Evolutionary conservation across 1,284 basidiomycete species (phyloP).

Genomic region (Cutaneotrichosporon spelunceum): DNA sequence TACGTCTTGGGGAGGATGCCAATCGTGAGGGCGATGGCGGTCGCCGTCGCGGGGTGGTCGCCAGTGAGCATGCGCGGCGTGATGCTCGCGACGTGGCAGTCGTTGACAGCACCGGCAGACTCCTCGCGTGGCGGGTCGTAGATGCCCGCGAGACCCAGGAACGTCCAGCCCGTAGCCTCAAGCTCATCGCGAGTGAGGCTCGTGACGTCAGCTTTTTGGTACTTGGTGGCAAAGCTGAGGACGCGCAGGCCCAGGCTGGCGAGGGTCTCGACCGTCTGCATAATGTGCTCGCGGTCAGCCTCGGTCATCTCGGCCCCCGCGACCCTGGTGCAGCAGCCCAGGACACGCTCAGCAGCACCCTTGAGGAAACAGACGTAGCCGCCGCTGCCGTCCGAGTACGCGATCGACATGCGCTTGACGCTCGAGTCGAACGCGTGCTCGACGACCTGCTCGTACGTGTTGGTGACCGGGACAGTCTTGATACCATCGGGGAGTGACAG

Average conservation of each 20-base stretch:
- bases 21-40: conserved; percentile 55
- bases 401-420: conserved; percentile 63
- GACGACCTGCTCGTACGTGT: conserved; percentile 48
- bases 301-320: conserved; percentile 35
- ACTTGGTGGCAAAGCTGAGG: conserved; percentile 52
- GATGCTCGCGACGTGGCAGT: conserved; percentile 64
- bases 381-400: conserved; percentile 40
- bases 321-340: conserved; percentile 56
- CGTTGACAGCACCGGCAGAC: conserved; percentile 61
- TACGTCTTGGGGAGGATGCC: conserved; percentile 57
- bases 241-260: conserved; percentile 61
- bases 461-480: conserved; percentile 17
- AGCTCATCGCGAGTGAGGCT: conserved; percentile 55
- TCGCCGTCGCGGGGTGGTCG: conserved; percentile 55
- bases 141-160: conserved; percentile 65
- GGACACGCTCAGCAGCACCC: conserved; percentile 63
- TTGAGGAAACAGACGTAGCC: conserved; percentile 53
- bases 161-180: conserved; percentile 58
- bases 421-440: conserved; percentile 63
- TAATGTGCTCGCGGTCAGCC: conserved; percentile 50
- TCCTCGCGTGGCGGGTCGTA: conserved; percentile 69
- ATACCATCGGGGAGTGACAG: no score
- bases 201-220: conserved; percentile 50
- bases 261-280: conserved; percentile 56
- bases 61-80: conserved; percentile 64